These are phyloP conservation scores for Lepidium africanum DNA, from an alignment of 345 rosid species.

Conservation along the genomic window DNA sequence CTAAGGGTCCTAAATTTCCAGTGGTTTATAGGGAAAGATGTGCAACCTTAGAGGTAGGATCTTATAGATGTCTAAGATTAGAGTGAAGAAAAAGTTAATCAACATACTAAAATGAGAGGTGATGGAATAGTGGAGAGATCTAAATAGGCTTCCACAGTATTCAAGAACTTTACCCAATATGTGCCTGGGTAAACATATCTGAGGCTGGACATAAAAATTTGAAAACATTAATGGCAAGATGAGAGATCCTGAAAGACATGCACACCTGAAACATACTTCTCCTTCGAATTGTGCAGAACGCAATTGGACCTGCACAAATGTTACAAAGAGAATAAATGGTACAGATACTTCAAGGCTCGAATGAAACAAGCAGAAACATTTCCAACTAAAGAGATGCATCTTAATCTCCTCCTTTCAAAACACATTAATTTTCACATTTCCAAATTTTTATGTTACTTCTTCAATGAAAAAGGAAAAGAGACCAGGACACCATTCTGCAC, in stretches of 20 bases:
- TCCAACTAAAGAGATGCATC: neutral
- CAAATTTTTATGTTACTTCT: neutral
- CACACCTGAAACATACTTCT: slow-evolving; percentile 79
- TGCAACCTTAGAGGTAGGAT: neutral
- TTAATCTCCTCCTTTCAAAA: neutral
- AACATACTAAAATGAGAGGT: slow-evolving; percentile 6
- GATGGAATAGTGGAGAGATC: neutral
- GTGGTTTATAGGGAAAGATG: neutral
- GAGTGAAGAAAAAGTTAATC: neutral
- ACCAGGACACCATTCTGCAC: neutral
- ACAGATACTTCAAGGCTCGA: neutral
- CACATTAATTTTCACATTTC: neutral
- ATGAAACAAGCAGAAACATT: neutral
- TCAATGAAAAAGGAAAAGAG: neutral
- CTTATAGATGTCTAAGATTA: neutral
- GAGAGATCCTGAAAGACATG: slow-evolving; percentile 12
- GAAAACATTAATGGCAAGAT: neutral
- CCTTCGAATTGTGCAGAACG: slow-evolving; percentile 73
- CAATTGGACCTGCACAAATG: slow-evolving; percentile 51
- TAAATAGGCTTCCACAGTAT: neutral
- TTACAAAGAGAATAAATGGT: neutral
- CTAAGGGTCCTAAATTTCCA: slow-evolving; percentile 1
- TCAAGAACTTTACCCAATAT: neutral
- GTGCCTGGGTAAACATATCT: slow-evolving; percentile 7
- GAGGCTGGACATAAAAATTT: neutral